Percentiles rank a stretch among this genome's conserved stretches.
Conservation (phyloP, 306 rosid genomes). For the Cicer bijugum region DNA sequence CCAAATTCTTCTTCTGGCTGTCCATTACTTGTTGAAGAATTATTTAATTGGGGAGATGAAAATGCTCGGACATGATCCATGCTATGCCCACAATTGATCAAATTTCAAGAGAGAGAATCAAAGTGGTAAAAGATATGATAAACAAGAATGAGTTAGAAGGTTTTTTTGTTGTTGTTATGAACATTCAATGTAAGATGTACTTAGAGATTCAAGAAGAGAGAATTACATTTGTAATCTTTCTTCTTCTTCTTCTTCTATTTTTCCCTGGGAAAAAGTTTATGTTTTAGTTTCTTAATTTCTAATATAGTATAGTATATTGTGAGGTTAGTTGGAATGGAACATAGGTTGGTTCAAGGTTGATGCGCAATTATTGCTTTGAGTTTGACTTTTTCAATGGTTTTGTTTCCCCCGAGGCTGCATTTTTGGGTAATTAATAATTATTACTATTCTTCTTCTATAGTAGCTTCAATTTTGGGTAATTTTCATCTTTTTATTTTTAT, state of each 20-base stretch:
- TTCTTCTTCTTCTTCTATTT: slow-evolving; percentile 33
- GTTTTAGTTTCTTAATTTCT: slow-evolving; percentile 37
- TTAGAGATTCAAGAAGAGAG: slow-evolving; percentile 63
- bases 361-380: slow-evolving; percentile 66
- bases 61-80: slow-evolving; percentile 57
- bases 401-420: slow-evolving; percentile 23
- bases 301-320: slow-evolving; percentile 49
- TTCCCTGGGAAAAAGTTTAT: slow-evolving; percentile 19
- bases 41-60: slow-evolving; percentile 60
- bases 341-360: slow-evolving; percentile 49
- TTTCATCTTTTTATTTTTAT: not conserved
- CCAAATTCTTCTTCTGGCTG: slow-evolving; percentile 50
- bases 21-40: slow-evolving; percentile 51
- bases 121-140: slow-evolving; percentile 29
- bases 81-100: slow-evolving; percentile 37
- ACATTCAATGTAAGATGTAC: slow-evolving; percentile 29
- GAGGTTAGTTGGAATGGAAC: slow-evolving; percentile 46
- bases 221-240: slow-evolving; percentile 55
- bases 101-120: slow-evolving; percentile 34
- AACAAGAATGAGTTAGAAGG: slow-evolving; percentile 29
- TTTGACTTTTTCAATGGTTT: slow-evolving; percentile 66
- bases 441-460: not conserved
- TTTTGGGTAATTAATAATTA: not conserved
- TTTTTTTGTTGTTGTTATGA: not conserved
- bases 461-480: not conserved